These are phyloP conservation scores for Penicillium cinerascens DNA, from an alignment of 495 filamentous ascomycete species.

Conservation along the genomic window DNA sequence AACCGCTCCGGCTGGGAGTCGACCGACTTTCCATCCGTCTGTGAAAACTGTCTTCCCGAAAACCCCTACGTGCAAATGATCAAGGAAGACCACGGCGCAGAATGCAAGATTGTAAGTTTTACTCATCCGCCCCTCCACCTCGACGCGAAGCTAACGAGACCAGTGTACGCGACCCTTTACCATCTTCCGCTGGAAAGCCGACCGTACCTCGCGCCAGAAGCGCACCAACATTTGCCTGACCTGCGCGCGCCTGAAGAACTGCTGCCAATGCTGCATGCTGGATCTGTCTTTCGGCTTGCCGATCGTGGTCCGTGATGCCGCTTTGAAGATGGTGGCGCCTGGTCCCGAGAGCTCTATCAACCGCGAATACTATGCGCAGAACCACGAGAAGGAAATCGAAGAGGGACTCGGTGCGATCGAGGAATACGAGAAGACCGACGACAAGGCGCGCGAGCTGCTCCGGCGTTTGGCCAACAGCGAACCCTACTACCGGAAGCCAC, in stretches of 20 bases:
- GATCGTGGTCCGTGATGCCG: slow-evolving; percentile 92
- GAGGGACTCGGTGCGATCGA: slow-evolving; percentile 79
- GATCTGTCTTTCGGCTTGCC: slow-evolving; percentile 93
- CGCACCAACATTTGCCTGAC: slow-evolving; percentile 92
- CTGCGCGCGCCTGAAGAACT: slow-evolving; percentile 91
- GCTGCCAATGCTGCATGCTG: slow-evolving; percentile 98
- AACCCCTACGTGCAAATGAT: slow-evolving; percentile 99
- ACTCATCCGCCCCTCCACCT: not conserved
- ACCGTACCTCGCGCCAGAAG: slow-evolving; percentile 82
- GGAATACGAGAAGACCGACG: slow-evolving; percentile 94
- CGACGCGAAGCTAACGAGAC: slow-evolving; percentile 8
- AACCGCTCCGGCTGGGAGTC: slow-evolving; percentile 96
- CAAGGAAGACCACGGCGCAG: slow-evolving; percentile 87
- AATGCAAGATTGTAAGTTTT: slow-evolving; percentile 52
- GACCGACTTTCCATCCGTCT: slow-evolving; percentile 68
- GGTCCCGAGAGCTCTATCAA: slow-evolving; percentile 90
- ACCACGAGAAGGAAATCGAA: slow-evolving; percentile 91
- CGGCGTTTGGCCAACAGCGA: slow-evolving; percentile 83
- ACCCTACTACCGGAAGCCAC: slow-evolving; percentile 85
- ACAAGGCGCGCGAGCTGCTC: slow-evolving; percentile 87
- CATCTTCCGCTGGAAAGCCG: slow-evolving; percentile 90
- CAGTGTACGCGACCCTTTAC: slow-evolving; percentile 93
- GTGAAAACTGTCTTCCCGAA: slow-evolving; percentile 82
- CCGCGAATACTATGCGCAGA: slow-evolving; percentile 94
- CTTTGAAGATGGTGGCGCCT: slow-evolving; percentile 92